Evolutionary conservation across 331 rosid genomes (phyloP), one percentile per base, ranked within the genome.

Genomic region (Stylosanthes scabra): DNA sequence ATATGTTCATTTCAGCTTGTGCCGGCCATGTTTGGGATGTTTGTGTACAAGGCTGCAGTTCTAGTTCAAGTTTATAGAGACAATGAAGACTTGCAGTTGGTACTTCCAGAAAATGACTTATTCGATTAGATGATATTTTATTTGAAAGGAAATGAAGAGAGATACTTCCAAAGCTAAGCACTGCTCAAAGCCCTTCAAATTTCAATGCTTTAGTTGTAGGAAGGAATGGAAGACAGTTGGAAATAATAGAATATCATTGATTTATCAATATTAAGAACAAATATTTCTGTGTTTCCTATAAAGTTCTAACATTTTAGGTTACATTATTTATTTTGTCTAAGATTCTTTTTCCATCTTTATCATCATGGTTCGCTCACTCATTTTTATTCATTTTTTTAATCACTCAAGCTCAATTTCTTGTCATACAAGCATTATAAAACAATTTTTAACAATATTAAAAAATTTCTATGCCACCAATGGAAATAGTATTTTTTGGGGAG

Each of bases 21-120:
- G 68, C 98, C 98, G 9, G 98, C 98, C 40, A 91, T 91, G 93
- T 72, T 91, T 60, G 98, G 98, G 78, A 77, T 93, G 97, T 88
- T 93, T 70, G 98, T 89, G 58, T 89, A 93, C 80, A 93, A 93
- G 81, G 98, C 93, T 59, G 98, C 96, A 54, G 89, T 66, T 15
- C 90, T 93, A 16, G 91, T 86, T 55, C 98, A 91, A 89, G 97
- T 89, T 45, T 93, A 93, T 66, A 85, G 98, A 82, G 98, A 93
- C 73, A 93, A 93, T 20, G 93, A 91, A 80, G 93, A 84, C 74
- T 82, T 93, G 63, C 77, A 14, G 51, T 29, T 93, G 37, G 78
- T 81, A 55, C 89, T 91, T 78, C 95, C 97, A 7, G 96, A 89
- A 34, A 79, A 81, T 57, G 80, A 80, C 82, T 47, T 75, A 8